Evolutionary conservation across 768 basidiomycete species (phyloP).

Genomic region (Erythrobasidium yunnanense): DNA sequence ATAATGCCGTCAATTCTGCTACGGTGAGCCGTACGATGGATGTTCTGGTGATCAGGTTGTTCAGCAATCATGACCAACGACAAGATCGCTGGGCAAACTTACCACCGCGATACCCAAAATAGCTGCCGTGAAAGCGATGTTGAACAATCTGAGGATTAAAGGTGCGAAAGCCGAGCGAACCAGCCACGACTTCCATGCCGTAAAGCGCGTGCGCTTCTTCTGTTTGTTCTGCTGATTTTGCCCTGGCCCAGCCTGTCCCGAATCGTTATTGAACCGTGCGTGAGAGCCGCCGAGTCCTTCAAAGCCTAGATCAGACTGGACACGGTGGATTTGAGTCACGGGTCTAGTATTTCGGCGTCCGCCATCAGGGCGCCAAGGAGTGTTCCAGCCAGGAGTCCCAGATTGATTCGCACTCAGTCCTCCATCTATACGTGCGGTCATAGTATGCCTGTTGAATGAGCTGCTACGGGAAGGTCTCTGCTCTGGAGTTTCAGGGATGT

Average conservation of each 20-base stretch:
- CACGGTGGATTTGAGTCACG: background rate
- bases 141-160: conserved; percentile 62
- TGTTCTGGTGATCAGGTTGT: conserved; percentile 38
- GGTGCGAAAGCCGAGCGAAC: conserved; percentile 32
- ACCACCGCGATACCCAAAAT: conserved; percentile 65
- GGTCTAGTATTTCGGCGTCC: background rate
- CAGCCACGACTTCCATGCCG: conserved; percentile 1
- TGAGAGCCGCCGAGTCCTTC: conserved; percentile 28
- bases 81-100: no score
- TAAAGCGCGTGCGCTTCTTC: background rate
- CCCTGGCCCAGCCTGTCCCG: background rate
- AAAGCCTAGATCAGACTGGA: background rate
- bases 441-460: background rate
- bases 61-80: no score
- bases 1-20: conserved; percentile 56
- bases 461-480: background rate
- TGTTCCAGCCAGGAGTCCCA: conserved; percentile 35
- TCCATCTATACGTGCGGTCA: background rate
- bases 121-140: conserved; percentile 67
- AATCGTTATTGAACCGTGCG: background rate
- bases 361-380: conserved; percentile 33
- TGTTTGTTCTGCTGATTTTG: background rate
- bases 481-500: background rate
- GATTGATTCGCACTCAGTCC: background rate
- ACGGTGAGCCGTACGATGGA: conserved; percentile 52